Conservation (phyloP, 768 basidiomycete genomes). For the Kwoniella sp. region DNA sequence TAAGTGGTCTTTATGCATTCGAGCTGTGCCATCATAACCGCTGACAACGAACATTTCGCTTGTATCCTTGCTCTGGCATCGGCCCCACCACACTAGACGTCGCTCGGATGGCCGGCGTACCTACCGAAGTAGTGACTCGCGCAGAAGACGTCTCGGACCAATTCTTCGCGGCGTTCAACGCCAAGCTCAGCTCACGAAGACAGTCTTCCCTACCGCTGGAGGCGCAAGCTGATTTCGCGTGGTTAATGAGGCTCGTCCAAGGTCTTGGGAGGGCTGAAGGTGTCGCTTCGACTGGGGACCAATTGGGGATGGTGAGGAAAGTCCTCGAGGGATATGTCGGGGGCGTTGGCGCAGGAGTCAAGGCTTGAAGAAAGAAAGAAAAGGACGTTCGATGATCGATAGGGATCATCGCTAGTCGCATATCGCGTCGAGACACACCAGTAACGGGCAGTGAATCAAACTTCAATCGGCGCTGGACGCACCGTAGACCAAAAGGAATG, state of each 20-base stretch:
- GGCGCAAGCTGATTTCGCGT: slow-evolving; percentile 87
- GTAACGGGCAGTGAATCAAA: too few species aligned
- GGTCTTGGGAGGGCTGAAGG: background rate
- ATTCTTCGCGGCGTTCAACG: slow-evolving; percentile 83
- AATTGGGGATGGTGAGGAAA: background rate
- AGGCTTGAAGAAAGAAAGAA: too few species aligned
- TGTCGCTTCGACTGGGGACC: background rate
- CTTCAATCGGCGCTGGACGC: too few species aligned
- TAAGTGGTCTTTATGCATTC: slow-evolving; percentile 53
- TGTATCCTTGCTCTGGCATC: too few species aligned
- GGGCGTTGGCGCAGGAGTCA: background rate
- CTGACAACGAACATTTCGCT: background rate
- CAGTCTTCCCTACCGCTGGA: slow-evolving; percentile 70
- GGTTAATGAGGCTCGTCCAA: slow-evolving; percentile 60
- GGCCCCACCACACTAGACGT: slow-evolving; percentile 60
- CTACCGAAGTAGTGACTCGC: slow-evolving; percentile 74
- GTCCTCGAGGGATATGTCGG: background rate
- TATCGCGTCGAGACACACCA: too few species aligned
- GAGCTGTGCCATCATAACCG: too few species aligned
- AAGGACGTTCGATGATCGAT: too few species aligned
- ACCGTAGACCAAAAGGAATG: too few species aligned
- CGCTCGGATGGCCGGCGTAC: slow-evolving; percentile 91
- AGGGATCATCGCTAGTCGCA: too few species aligned
- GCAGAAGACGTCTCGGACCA: slow-evolving; percentile 84
- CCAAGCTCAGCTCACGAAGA: slow-evolving; percentile 63